Base-by-base conservation (phyloP, 31 red algal species). In the Odonthalia washingtoniensis region DNA sequence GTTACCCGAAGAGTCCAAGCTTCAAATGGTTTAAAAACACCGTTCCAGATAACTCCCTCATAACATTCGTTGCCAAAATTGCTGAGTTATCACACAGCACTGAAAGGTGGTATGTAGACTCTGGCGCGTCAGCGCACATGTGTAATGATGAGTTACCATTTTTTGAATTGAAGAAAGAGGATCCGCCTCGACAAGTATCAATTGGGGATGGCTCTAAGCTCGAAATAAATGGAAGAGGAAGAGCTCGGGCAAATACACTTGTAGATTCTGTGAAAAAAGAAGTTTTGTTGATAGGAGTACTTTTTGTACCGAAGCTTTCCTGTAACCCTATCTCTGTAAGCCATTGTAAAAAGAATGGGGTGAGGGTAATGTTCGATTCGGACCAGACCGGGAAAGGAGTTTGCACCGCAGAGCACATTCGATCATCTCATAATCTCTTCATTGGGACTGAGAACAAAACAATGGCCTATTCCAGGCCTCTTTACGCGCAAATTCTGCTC, bases 81-180 rank as follows among this genome's bases (percentile, higher is more conserved):
- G 31, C 5, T 27, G 0, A 80, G 46, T 9, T 31, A 18, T 12
- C 40, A 33, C 41, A 61, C 9, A 0, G 34, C 4, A 24, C 31
- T n/a, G 33, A 66, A 0, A 83, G 40, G 63, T 83, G 62, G 80
- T 83, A 68, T 12, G 33, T 83, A 24, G 62, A 83, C 80, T 49
- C 39, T 42, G 38, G 80, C 24, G 80, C 80, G 27, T 41, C 34
- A 30, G 33, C 28, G 34, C 60, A 83, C 39, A 70, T 83, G 80
- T 57, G 21, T 24, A 80, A 80, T 27, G 26, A 60, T 57, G 21
- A 21, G 42, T 57, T 26, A 0, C n/a, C 45, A 0, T 53, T 80
- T 26, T 57, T 26, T 26, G 57, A 80, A n/a, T n/a, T n/a, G n/a
- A n/a, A n/a, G n/a, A n/a, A n/a, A n/a, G n/a, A n/a, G n/a, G n/a